Base-by-base conservation (phyloP, 1,284 basidiomycete genomes). In the Sanghuangporus weigelae region DNA sequence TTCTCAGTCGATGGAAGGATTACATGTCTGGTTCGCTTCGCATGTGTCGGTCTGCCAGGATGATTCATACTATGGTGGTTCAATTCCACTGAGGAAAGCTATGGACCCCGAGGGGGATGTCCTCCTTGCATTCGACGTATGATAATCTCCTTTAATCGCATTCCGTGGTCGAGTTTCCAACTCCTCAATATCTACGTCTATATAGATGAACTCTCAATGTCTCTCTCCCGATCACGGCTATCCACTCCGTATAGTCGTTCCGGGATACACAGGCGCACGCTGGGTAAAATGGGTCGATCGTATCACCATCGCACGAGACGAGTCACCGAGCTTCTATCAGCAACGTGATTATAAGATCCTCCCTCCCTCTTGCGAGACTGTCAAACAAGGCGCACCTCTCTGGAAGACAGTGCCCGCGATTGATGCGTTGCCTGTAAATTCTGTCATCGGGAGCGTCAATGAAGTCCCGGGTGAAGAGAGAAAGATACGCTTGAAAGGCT, bases 251-350 rank as follows among this genome's bases (percentile, higher is more conserved):
- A 74, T 87, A 3, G 82, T 91, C 42, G 83, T 87, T 1, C 89
- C 89, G 0, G 89, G 90, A 1, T 85, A 81, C 68, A 78, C 85
- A 12, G 89, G 89, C 12, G 90, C 86, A 19, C 82, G 89, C 16
- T 90, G 88, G 86, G 86, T 90, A 19, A 91, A 92, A 77, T 92
- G 89, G 89, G 75, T 90, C 0, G 86, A 89, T 67, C 81, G 75
- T 1, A 83, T 89, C 68, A 75, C 76, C 16, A 69, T 88, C 57
- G 82, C 84, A 4, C 63, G 72, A 0, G 69, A 74, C 10, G 87
- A 89, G 71, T 86, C 85, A 1, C 78, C 79, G 21, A 88, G 86
- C 68, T 88, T 82, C 71, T 89, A 87, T 68, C 85, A 87, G 68
- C 83, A 87, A 70, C 78, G 78, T 3, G 87, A 89, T 70, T 89